Evolutionary conservation across 1,284 basidiomycete species (phyloP).

Genomic region (Stygiomarasmius scandens): DNA sequence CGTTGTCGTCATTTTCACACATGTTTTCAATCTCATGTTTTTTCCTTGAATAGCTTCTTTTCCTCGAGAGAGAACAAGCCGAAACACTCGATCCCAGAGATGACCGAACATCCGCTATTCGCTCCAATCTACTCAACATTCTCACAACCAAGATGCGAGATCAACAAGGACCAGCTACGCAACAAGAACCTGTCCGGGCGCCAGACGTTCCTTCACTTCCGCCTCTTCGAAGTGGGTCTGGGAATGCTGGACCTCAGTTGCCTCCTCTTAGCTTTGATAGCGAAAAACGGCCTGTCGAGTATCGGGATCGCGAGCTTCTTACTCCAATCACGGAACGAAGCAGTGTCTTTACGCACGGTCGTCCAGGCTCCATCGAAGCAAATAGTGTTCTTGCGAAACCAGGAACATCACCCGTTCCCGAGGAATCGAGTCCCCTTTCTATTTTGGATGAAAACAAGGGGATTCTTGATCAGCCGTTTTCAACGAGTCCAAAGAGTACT

Average conservation of each 20-base stretch:
- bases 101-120: constrained; percentile 72
- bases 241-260: constrained; percentile 39
- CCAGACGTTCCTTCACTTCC: constrained; percentile 33
- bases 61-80: constrained; percentile 86
- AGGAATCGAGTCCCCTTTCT: background rate
- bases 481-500: background rate
- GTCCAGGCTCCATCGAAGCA: constrained; percentile 21
- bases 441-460: background rate
- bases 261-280: constrained; percentile 50
- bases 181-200: constrained; percentile 19
- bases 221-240: constrained; percentile 24
- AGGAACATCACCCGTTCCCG: constrained; percentile 10
- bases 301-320: constrained; percentile 29
- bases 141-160: constrained; percentile 69
- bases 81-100: constrained; percentile 80
- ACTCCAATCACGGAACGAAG: constrained; percentile 53
- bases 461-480: background rate
- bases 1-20: constrained; percentile 25
- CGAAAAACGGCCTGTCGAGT: constrained; percentile 18
- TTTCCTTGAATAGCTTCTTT: constrained; percentile 67
- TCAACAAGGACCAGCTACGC: constrained; percentile 26
- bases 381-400: constrained; percentile 1
- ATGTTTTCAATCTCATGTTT: background rate
- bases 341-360: constrained; percentile 21
- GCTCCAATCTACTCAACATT: constrained; percentile 64